Percentiles rank a stretch among this genome's conserved stretches.
Conservation (phyloP, 2,329 filamentous ascomycete genomes). For the Claviceps paspali region DNA sequence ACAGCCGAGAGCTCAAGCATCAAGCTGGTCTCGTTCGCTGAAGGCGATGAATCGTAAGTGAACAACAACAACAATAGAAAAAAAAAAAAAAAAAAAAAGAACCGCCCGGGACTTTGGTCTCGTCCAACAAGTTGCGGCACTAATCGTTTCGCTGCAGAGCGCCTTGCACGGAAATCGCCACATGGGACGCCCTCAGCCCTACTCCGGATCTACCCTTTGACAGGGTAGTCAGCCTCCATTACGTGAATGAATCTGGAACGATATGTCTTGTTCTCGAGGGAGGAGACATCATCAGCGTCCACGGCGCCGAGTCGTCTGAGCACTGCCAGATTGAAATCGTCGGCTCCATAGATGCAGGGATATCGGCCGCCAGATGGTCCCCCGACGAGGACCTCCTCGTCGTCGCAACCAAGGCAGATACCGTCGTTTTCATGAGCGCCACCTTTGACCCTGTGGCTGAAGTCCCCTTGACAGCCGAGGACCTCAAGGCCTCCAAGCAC, state of each 20-base stretch:
- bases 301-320: slow-evolving; percentile 36
- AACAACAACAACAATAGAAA: too few species aligned
- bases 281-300: slow-evolving; percentile 77
- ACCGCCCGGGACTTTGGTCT: background rate
- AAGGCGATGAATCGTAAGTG: slow-evolving; percentile 20
- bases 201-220: slow-evolving; percentile 63
- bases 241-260: slow-evolving; percentile 66
- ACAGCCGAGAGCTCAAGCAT: slow-evolving; percentile 54
- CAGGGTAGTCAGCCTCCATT: slow-evolving; percentile 62
- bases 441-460: slow-evolving; percentile 75
- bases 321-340: slow-evolving; percentile 82
- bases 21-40: slow-evolving; percentile 46
- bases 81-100: too few species aligned
- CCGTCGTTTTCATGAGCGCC: slow-evolving; percentile 82
- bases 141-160: background rate
- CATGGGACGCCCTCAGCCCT: slow-evolving; percentile 79
- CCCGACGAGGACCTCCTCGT: slow-evolving; percentile 85
- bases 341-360: slow-evolving; percentile 84
- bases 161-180: slow-evolving; percentile 41
- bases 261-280: slow-evolving; percentile 75
- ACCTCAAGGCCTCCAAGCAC: slow-evolving; percentile 77
- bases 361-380: slow-evolving; percentile 81
- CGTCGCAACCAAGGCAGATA: slow-evolving; percentile 64
- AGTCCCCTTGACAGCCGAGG: slow-evolving; percentile 54
- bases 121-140: background rate